These are phyloP conservation scores for Solanum pinnatisectum DNA, from an alignment of 257 asterid genomes.

Conservation along the genomic window DNA sequence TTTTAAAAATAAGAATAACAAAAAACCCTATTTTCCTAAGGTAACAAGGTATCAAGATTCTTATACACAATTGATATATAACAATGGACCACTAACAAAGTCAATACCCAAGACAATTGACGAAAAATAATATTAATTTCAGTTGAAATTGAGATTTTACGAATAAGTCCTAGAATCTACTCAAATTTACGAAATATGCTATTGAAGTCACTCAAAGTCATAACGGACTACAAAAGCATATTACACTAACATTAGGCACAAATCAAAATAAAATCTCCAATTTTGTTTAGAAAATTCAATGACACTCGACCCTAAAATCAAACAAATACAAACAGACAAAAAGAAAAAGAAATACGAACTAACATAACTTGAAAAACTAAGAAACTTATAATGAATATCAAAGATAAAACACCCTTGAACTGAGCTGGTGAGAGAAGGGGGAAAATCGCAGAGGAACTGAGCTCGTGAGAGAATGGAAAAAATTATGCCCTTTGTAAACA, in stretches of 20 bases:
- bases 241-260: no score
- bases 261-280: background rate
- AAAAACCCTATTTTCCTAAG: background rate
- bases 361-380: background rate
- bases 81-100: no score
- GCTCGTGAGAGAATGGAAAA: background rate
- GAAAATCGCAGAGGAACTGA: background rate
- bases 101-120: background rate
- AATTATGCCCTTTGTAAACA: background rate
- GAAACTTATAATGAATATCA: background rate
- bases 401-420: background rate
- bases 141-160: no score
- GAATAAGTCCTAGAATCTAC: background rate
- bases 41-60: background rate
- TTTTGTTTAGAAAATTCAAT: no score
- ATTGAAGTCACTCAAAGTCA: background rate
- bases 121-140: background rate
- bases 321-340: background rate
- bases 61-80: background rate
- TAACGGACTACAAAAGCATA: no score
- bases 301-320: background rate
- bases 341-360: background rate
- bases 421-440: background rate
- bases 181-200: background rate
- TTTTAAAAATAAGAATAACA: background rate